Evolutionary conservation across 306 rosid genomes (phyloP), one percentile per base, ranked within the genome.

Genomic region (Lathyrus oleraceus): DNA sequence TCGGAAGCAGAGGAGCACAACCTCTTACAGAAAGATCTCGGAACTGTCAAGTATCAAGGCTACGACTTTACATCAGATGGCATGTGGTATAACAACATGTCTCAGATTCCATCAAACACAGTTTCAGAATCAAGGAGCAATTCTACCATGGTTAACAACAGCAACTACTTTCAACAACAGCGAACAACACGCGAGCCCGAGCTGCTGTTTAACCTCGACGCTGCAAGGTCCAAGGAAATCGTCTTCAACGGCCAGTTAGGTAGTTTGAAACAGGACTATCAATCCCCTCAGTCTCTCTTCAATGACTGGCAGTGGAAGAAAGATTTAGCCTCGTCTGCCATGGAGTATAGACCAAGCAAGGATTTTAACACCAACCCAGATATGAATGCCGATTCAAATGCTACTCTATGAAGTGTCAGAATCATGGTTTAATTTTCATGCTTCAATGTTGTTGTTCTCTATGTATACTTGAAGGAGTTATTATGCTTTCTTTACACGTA

Each of bases 251-350:
- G 73, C 21, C 85, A 82, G 69, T 61, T 82, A 70, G 52, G 60
- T 53, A 21, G 81, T 28, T 11, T 78, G 65, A 87, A 84, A 78
- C 87, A 82, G 66, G 87, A 80, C 47, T 86, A 87, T 43, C 80
- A 71, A 48, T 57, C 84, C 30, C 71, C 86, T 42, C 92, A 78
- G 78, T 64, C 83, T 40, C 87, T 85, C 66, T 81, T 87, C 56
- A 75, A 67, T 67, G 87, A 79, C 75, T 87, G 89, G 89, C 86
- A 79, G 47, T 82, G 83, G 85, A 76, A 83, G 62, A 84, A 75
- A 79, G 87, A 82, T 73, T 58, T 67, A 59, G 72, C 78, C 38
- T 82, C 83, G 16, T 66, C 82, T 39, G 40, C 54, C 38, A 59
- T 51, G 16, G 88, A 74, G 66, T 78, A 78, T 43, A 78, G 74